Evolutionary conservation across 2,329 filamentous ascomycete genomes (phyloP).

Genomic region (Diaporthe sp.): DNA sequence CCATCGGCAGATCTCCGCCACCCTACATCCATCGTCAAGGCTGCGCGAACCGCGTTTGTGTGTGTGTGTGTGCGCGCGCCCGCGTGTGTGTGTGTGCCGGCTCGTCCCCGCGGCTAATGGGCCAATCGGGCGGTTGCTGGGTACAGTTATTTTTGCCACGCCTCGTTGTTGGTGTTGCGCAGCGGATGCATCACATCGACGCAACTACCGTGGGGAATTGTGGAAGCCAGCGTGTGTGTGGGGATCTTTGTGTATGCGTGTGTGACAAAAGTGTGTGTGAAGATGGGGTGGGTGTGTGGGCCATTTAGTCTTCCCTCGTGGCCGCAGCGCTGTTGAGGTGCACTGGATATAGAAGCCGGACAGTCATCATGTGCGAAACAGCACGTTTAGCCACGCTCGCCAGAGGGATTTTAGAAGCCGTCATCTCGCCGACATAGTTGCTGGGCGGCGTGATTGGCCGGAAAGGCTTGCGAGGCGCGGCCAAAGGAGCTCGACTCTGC

Average conservation of each 20-base stretch:
- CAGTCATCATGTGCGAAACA: conserved; percentile 33
- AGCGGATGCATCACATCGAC: conserved; percentile 5
- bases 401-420: conserved; percentile 22
- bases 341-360: conserved; percentile 31
- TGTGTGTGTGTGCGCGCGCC: background rate
- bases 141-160: conserved; percentile 35
- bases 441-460: conserved; percentile 25
- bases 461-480: conserved; percentile 5
- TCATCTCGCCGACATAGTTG: conserved; percentile 28
- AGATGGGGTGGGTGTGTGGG: conserved; percentile 6
- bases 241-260: background rate
- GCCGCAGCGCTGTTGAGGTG: conserved; percentile 4
- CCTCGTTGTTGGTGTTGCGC: background rate
- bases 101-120: conserved; percentile 14
- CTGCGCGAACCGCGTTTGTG: conserved; percentile 2
- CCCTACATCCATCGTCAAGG: background rate
- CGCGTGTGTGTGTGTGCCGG: background rate
- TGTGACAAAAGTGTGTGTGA: background rate
- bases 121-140: conserved; percentile 21
- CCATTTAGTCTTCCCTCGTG: conserved; percentile 20
- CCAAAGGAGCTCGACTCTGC: conserved; percentile 29
- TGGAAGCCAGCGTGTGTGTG: background rate
- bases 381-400: conserved; percentile 27
- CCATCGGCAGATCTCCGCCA: conserved; percentile 25
- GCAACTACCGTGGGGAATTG: conserved; percentile 2